A percentile compares a stretch with the other conserved stretches of the same genome.
Conservation (phyloP, 768 basidiomycete genomes). For the Coprinopsis cinerea region DNA sequence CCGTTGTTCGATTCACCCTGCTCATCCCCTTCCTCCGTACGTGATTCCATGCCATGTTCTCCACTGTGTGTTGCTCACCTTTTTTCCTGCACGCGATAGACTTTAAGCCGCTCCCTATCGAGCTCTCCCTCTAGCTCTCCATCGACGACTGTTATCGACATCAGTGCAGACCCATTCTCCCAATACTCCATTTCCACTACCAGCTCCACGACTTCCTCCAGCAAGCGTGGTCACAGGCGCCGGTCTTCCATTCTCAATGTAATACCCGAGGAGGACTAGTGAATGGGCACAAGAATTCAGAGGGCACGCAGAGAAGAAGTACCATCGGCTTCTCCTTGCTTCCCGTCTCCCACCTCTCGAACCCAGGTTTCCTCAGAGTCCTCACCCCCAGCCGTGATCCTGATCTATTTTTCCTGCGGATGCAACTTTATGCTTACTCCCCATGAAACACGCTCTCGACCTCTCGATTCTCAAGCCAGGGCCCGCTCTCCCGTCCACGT, state of each 20-base stretch:
- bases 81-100: background rate
- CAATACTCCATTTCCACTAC: constrained; percentile 2
- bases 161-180: constrained; percentile 4
- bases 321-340: background rate
- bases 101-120: constrained; percentile 3
- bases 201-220: background rate
- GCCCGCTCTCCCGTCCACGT: too few relatives aligned
- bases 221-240: constrained; percentile 6
- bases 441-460: too few relatives aligned
- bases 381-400: too few relatives aligned
- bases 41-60: background rate
- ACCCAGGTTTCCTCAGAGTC: too few relatives aligned
- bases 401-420: too few relatives aligned
- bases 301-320: background rate
- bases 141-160: constrained; percentile 6
- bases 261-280: constrained; percentile 11
- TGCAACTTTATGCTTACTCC: too few relatives aligned
- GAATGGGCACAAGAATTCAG: background rate
- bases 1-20: background rate
- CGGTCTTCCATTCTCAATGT: constrained; percentile 6
- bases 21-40: constrained; percentile 9
- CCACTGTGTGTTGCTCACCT: background rate
- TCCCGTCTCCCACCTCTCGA: background rate
- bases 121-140: constrained; percentile 8
- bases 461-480: too few relatives aligned